Conservation (phyloP, 768 basidiomycete genomes). For the Lyophyllum decastes region DNA sequence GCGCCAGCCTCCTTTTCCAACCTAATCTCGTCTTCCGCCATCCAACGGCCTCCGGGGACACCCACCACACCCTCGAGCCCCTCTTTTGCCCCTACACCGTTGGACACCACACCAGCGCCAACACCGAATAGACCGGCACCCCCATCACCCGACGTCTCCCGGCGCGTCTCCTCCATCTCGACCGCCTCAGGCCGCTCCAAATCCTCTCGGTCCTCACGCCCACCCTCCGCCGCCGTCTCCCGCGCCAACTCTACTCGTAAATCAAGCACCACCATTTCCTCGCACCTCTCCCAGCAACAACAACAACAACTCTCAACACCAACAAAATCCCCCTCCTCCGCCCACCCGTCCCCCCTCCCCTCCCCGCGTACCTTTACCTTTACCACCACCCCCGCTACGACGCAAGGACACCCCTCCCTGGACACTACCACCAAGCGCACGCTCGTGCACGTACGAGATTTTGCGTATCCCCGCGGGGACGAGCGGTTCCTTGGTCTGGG, state of each 20-base stretch:
- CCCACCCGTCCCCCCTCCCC: slow-evolving; percentile 3
- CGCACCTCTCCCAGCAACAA: not conserved
- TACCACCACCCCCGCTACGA: slow-evolving; percentile 3
- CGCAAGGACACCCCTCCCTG: too few relatives aligned
- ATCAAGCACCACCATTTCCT: not conserved
- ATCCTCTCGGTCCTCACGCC: slow-evolving; percentile 14
- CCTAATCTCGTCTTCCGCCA: slow-evolving; percentile 1
- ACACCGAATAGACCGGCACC: slow-evolving; percentile 22
- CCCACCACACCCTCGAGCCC: slow-evolving; percentile 21
- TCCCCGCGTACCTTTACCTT: slow-evolving; percentile 12
- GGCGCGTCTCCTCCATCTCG: slow-evolving; percentile 27
- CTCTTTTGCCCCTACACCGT: not conserved
- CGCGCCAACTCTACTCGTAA: slow-evolving; percentile 13
- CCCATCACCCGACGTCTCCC: slow-evolving; percentile 14
- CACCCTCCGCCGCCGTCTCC: slow-evolving; percentile 14
- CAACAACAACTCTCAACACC: not conserved
- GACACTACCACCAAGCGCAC: not conserved
- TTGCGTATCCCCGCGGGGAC: slow-evolving; percentile 34
- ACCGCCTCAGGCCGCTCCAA: slow-evolving; percentile 28
- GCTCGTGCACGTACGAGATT: slow-evolving; percentile 46
- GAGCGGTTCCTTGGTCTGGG: slow-evolving; percentile 42
- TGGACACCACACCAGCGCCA: slow-evolving; percentile 16
- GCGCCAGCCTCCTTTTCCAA: slow-evolving; percentile 4
- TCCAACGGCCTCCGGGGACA: slow-evolving; percentile 8
- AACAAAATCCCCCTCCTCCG: not conserved